Percentiles rank a stretch among this genome's conserved stretches.
These are phyloP conservation scores for Pisolithus tinctorius DNA, from an alignment of 768 basidiomycete species.

Conservation along the genomic window DNA sequence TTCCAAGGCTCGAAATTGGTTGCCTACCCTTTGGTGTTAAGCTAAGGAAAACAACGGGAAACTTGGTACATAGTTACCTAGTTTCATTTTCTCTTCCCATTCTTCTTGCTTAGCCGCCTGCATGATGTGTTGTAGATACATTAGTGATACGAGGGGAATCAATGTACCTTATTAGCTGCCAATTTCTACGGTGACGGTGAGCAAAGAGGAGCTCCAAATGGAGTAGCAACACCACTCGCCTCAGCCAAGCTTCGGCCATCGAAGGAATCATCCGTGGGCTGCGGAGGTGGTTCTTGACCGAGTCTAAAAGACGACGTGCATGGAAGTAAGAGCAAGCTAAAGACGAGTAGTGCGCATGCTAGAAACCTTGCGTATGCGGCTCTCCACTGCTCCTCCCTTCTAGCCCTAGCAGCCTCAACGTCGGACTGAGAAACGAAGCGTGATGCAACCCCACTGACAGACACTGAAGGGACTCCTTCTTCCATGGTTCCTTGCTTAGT, in stretches of 20 bases:
- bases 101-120: conserved; percentile 88
- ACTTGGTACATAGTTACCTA: conserved; percentile 31
- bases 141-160: not conserved
- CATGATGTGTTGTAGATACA: conserved; percentile 5
- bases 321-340: not conserved
- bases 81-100: conserved; percentile 87
- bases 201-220: conserved; percentile 4
- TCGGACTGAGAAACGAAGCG: conserved; percentile 80
- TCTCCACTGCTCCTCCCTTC: conserved; percentile 82
- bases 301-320: conserved; percentile 38
- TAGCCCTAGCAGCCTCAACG: conserved; percentile 62
- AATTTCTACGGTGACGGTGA: conserved; percentile 54
- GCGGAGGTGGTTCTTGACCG: conserved; percentile 79
- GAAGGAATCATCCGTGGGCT: conserved; percentile 67
- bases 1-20: conserved; percentile 84
- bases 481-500: conserved; percentile 37
- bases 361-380: conserved; percentile 77
- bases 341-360: not conserved
- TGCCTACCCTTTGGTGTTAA: conserved; percentile 41
- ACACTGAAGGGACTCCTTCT: conserved; percentile 65
- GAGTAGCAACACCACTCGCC: conserved; percentile 41
- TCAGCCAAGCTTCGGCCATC: conserved; percentile 86
- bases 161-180: conserved; percentile 74
- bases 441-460: conserved; percentile 68
- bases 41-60: conserved; percentile 1